Evolutionary conservation across 2,329 filamentous ascomycete species (phyloP).

Genomic region (Xylariomycetidae sp.): DNA sequence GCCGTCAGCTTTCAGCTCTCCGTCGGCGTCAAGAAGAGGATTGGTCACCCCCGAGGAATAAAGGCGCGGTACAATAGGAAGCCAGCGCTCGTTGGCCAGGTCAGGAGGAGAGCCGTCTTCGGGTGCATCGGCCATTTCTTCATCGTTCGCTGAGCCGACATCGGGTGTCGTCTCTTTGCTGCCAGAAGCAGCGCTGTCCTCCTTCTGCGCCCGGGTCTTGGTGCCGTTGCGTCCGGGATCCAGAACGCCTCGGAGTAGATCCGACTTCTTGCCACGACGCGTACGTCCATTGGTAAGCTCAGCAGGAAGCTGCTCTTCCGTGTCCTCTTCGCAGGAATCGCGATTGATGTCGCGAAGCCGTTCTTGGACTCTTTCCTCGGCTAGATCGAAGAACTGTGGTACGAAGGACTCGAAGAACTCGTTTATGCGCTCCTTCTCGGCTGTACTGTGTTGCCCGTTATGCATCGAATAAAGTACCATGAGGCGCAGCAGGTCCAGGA

Average conservation of each 20-base stretch:
- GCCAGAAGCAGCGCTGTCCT: slow-evolving; percentile 68
- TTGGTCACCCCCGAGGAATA: slow-evolving; percentile 49
- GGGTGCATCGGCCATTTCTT: slow-evolving; percentile 60
- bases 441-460: slow-evolving; percentile 63
- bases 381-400: slow-evolving; percentile 68
- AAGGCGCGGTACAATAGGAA: slow-evolving; percentile 54
- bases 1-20: slow-evolving; percentile 67
- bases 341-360: slow-evolving; percentile 63
- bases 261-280: slow-evolving; percentile 69
- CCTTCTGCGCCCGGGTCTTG: slow-evolving; percentile 65
- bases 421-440: slow-evolving; percentile 67
- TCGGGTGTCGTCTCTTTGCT: slow-evolving; percentile 91
- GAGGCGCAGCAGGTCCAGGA: slow-evolving; percentile 56
- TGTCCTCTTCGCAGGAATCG: slow-evolving; percentile 68
- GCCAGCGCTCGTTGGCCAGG: slow-evolving; percentile 57
- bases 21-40: slow-evolving; percentile 51
- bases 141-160: slow-evolving; percentile 67
- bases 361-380: slow-evolving; percentile 62
- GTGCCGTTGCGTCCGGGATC: slow-evolving; percentile 70
- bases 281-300: slow-evolving; percentile 64
- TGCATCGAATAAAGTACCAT: slow-evolving; percentile 61
- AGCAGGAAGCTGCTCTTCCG: slow-evolving; percentile 65
- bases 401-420: slow-evolving; percentile 74
- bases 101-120: slow-evolving; percentile 56
- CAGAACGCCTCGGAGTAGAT: slow-evolving; percentile 79